These are phyloP conservation scores for Ustilago nuda DNA, from an alignment of 1,284 basidiomycete species.

Conservation along the genomic window DNA sequence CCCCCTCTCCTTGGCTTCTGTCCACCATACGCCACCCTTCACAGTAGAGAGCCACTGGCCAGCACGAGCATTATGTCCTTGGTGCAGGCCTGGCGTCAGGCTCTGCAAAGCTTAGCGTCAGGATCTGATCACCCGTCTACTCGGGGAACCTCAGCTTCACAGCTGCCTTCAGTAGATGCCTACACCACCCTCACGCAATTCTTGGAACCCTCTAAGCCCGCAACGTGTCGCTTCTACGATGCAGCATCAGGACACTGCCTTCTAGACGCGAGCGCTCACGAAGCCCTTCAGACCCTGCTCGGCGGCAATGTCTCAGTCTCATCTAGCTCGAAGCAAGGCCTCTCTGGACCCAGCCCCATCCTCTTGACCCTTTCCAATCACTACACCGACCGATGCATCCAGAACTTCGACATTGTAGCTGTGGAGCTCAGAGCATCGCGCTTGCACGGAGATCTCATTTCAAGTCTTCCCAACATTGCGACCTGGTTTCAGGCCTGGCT, in stretches of 20 bases:
- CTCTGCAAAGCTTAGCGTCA: slow-evolving; percentile 15
- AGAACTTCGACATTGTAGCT: slow-evolving; percentile 6
- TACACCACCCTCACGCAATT: slow-evolving; percentile 19
- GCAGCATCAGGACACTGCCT: background rate
- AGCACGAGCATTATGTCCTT: slow-evolving; percentile 22
- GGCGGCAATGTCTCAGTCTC: slow-evolving; percentile 9
- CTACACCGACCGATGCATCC: slow-evolving; percentile 23
- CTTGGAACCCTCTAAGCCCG: slow-evolving; percentile 23
- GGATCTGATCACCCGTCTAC: background rate
- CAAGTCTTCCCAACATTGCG: slow-evolving; percentile 13
- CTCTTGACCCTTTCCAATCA: slow-evolving; percentile 32
- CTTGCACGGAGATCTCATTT: slow-evolving; percentile 11
- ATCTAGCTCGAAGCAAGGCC: slow-evolving; percentile 28
- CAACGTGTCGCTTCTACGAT: slow-evolving; percentile 21
- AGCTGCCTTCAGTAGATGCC: slow-evolving; percentile 15
- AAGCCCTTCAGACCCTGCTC: slow-evolving; percentile 10
- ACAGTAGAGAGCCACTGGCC: background rate
- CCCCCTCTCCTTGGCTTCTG: background rate
- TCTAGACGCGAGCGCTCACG: slow-evolving; percentile 1
- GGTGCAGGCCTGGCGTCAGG: slow-evolving; percentile 29
- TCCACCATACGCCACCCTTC: background rate
- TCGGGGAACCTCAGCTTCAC: background rate
- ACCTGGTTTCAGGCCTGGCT: slow-evolving; percentile 37
- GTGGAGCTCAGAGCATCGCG: slow-evolving; percentile 2
- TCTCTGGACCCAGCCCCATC: slow-evolving; percentile 20